phyloP scores from a whole-genome alignment of 345 rosid genomes.

The Salix dunnii region DNA sequence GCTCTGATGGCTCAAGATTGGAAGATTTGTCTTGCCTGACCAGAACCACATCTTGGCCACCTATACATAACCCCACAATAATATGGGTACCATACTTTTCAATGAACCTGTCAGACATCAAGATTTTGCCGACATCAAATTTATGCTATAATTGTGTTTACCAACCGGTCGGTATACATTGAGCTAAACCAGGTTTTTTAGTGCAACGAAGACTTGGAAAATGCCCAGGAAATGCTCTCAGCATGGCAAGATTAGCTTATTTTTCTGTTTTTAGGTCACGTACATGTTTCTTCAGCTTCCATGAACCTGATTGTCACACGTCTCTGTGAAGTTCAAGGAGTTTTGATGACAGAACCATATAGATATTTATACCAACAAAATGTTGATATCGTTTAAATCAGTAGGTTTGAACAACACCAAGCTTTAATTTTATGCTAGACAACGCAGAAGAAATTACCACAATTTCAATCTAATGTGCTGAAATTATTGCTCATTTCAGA shows the following conservation, averaged over 20 bases:
- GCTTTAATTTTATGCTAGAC: neutral
- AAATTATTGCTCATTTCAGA: neutral
- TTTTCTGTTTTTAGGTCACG: no score
- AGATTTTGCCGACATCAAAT: neutral
- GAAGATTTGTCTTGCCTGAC: constrained; percentile 71
- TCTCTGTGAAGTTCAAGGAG: no score
- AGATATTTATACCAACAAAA: neutral
- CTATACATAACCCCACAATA: constrained; percentile 68
- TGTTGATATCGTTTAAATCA: neutral
- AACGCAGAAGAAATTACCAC: no score
- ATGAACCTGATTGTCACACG: no score
- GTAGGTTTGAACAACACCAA: neutral
- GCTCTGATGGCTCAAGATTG: constrained; percentile 47
- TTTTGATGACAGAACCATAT: neutral
- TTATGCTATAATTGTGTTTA: neutral
- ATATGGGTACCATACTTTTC: constrained; percentile 88
- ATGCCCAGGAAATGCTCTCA: no score
- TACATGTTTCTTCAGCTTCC: no score
- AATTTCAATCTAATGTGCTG: neutral
- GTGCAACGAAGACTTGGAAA: neutral
- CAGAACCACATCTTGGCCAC: constrained; percentile 70
- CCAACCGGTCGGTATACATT: neutral
- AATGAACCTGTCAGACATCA: constrained; percentile 56
- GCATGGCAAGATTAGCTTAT: no score
- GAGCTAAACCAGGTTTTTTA: neutral